Percentiles rank a stretch among this genome's conserved stretches.
phyloP scores from a whole-genome alignment of 108 stramenopile species.

The Pseudonitzschia delicatissima region DNA sequence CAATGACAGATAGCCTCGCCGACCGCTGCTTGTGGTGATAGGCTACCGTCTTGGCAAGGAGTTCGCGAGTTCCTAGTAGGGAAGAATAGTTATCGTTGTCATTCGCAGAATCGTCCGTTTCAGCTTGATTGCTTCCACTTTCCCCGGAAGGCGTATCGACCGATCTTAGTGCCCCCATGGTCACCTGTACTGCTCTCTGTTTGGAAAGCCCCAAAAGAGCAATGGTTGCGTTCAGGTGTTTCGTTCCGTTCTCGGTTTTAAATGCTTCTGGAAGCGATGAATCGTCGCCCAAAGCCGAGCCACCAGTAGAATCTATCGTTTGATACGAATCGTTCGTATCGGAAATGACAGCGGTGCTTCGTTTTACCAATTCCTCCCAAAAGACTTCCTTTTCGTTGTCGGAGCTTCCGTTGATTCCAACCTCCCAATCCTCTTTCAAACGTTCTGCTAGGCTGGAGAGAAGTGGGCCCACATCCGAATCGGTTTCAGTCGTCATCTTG shows the following conservation, averaged over 20 bases:
- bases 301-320: background rate
- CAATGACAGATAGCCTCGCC: conserved; percentile 40
- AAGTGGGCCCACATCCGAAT: conserved; percentile 7
- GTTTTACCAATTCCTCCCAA: conserved; percentile 4
- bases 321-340: background rate
- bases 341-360: background rate
- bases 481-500: background rate
- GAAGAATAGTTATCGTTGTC: conserved; percentile 37
- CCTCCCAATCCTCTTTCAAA: conserved; percentile 22
- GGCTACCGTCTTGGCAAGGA: conserved; percentile 27
- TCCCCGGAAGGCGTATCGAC: background rate
- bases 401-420: background rate
- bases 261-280: conserved; percentile 40
- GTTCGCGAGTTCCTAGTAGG: conserved; percentile 41
- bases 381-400: background rate
- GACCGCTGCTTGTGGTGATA: conserved; percentile 42
- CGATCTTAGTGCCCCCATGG: conserved; percentile 39
- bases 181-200: conserved; percentile 43
- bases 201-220: conserved; percentile 37
- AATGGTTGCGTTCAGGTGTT: conserved; percentile 38
- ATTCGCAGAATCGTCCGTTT: conserved; percentile 1
- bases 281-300: background rate
- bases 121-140: background rate
- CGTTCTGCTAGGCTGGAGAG: conserved; percentile 18
- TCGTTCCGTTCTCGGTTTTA: conserved; percentile 35